Percentiles rank a stretch among this genome's conserved stretches.
Evolutionary conservation across 2,329 filamentous ascomycete species (phyloP).

Genomic region (Aspergillus fumigatus): DNA sequence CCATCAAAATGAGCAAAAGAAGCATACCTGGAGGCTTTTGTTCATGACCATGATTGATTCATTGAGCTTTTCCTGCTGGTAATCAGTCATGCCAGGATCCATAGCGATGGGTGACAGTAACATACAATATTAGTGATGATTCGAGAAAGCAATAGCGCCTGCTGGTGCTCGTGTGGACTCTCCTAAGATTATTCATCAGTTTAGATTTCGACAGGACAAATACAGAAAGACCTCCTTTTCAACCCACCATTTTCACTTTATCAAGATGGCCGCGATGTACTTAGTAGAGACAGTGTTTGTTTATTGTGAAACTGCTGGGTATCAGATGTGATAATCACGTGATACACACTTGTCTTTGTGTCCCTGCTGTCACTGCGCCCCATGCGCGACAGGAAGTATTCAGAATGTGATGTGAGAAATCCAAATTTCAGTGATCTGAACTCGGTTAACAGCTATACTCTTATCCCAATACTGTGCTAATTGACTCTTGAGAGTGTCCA

Average conservation of each 20-base stretch:
- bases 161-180: slow-evolving; percentile 95
- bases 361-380: neutral
- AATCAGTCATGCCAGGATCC: slow-evolving; percentile 8
- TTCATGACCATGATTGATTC: slow-evolving; percentile 91
- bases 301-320: slow-evolving; percentile 6
- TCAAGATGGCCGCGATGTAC: neutral
- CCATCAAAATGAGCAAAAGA: neutral
- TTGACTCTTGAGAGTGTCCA: neutral
- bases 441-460: neutral
- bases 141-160: slow-evolving; percentile 84
- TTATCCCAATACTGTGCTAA: neutral
- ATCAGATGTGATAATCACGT: slow-evolving; percentile 8
- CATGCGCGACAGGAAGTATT: neutral
- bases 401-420: neutral
- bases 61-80: slow-evolving; percentile 83
- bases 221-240: neutral
- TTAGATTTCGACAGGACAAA: neutral
- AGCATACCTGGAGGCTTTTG: slow-evolving; percentile 72
- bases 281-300: slow-evolving; percentile 8
- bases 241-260: slow-evolving; percentile 15
- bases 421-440: neutral
- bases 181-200: slow-evolving; percentile 53
- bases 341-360: neutral
- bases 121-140: slow-evolving; percentile 97
- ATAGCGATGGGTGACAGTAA: slow-evolving; percentile 12